Conservation (phyloP, 1,139 yeast genomes). For the Blastobotrys indianensis region DNA sequence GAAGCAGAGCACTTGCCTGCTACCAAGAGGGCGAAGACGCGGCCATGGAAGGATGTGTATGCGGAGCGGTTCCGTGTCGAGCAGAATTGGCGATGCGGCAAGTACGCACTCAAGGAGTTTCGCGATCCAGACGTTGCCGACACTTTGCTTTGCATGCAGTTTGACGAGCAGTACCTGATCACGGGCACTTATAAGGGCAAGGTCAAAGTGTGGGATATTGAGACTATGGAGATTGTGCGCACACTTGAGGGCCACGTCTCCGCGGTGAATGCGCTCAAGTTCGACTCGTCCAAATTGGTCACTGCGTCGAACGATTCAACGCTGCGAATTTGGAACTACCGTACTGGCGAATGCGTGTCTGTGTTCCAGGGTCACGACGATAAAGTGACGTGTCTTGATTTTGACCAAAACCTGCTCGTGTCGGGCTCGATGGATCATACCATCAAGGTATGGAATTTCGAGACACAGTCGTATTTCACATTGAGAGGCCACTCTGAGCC, state of each 20-base stretch:
- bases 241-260: constrained; percentile 77
- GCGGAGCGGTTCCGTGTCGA: constrained; percentile 87
- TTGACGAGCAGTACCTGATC: constrained; percentile 68
- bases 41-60: constrained; percentile 96
- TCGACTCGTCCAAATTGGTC: constrained; percentile 82
- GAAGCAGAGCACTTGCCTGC: constrained; percentile 9
- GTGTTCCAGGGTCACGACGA: constrained; percentile 91
- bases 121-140: constrained; percentile 54
- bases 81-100: constrained; percentile 89
- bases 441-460: constrained; percentile 94
- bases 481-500: constrained; percentile 89
- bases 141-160: constrained; percentile 81
- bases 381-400: constrained; percentile 76
- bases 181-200: constrained; percentile 91
- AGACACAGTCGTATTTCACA: constrained; percentile 84
- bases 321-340: constrained; percentile 92
- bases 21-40: constrained; percentile 33
- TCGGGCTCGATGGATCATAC: constrained; percentile 91
- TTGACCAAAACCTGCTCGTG: constrained; percentile 74
- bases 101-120: constrained; percentile 57
- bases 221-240: constrained; percentile 68
- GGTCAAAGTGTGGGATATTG: constrained; percentile 83
- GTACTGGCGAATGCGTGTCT: constrained; percentile 88
- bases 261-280: constrained; percentile 77
- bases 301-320: constrained; percentile 91